phyloP scores from a whole-genome alignment of 2,329 filamentous ascomycete genomes.

The Neonectria faginata region DNA sequence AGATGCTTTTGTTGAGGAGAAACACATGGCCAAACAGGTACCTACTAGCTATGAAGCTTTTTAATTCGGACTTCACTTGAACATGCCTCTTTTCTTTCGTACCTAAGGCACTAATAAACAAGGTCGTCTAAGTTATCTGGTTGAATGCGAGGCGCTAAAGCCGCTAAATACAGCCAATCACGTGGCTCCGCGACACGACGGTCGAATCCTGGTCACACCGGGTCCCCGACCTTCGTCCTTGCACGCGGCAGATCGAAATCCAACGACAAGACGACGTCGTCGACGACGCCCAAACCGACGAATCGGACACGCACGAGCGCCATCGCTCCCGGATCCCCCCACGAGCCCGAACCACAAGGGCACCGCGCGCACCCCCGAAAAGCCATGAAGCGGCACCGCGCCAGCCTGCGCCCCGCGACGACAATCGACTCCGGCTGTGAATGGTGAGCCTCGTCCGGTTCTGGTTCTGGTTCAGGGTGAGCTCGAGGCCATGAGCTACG shows the following conservation, averaged over 20 bases:
- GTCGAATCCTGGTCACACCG: constrained; percentile 41
- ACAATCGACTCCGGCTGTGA: constrained; percentile 39
- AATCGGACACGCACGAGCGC: constrained; percentile 9
- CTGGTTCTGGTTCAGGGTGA: constrained; percentile 26
- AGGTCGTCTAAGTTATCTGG: no score
- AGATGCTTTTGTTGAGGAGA: constrained; percentile 5
- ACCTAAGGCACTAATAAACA: no score
- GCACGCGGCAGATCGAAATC: constrained; percentile 29
- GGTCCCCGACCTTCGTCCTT: constrained; percentile 38
- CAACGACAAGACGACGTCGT: constrained; percentile 29
- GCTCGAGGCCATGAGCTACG: constrained; percentile 52
- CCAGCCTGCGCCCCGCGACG: constrained; percentile 46
- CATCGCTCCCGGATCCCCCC: constrained; percentile 9
- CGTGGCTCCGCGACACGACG: constrained; percentile 38
- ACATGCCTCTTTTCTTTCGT: no score
- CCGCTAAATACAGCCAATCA: constrained; percentile 39
- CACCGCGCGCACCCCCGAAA: constrained; percentile 20
- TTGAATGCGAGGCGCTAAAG: constrained; percentile 5
- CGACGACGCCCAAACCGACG: constrained; percentile 22
- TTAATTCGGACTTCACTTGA: neutral
- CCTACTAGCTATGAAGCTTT: neutral
- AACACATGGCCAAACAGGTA: constrained; percentile 6
- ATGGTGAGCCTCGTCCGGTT: constrained; percentile 24
- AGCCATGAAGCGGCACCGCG: constrained; percentile 45
- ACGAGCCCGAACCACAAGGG: constrained; percentile 11